Conservation (phyloP, 352 stramenopile genomes). For the Phytophthora foliorum region DNA sequence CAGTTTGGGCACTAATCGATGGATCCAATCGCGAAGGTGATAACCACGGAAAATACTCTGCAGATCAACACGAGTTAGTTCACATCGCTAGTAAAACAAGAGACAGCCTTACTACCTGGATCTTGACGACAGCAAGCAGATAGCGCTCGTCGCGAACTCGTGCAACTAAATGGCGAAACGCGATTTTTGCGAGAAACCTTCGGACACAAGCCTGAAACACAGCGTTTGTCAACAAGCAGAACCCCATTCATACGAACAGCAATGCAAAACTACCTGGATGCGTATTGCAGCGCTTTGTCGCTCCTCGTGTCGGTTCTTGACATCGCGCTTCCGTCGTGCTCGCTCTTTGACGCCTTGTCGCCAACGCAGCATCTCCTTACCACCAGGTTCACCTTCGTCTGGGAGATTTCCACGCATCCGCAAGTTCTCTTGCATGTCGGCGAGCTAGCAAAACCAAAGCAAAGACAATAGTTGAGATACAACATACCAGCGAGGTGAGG, state of each 20-base stretch:
- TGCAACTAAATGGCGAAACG: constrained; percentile 47
- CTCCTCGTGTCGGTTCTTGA: constrained; percentile 51
- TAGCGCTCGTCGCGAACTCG: constrained; percentile 58
- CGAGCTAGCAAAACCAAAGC: constrained; percentile 41
- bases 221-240: not conserved
- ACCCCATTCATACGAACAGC: not conserved
- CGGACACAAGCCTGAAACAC: constrained; percentile 44
- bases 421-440: constrained; percentile 57
- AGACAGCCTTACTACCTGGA: constrained; percentile 49
- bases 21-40: constrained; percentile 49
- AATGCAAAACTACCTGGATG: constrained; percentile 50
- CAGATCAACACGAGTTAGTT: not conserved
- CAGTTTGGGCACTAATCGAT: constrained; percentile 54
- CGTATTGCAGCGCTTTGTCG: constrained; percentile 47
- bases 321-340: constrained; percentile 52
- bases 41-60: constrained; percentile 60
- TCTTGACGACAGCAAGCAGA: constrained; percentile 47
- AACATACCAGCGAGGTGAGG: not conserved
- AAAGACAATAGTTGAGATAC: not conserved
- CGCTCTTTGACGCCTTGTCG: constrained; percentile 56
- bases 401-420: constrained; percentile 20
- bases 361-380: constrained; percentile 46
- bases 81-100: not conserved
- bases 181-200: constrained; percentile 60
- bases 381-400: constrained; percentile 4